Conservation (phyloP, 2,329 filamentous ascomycete genomes). For the Trichoderma semiorbis region DNA sequence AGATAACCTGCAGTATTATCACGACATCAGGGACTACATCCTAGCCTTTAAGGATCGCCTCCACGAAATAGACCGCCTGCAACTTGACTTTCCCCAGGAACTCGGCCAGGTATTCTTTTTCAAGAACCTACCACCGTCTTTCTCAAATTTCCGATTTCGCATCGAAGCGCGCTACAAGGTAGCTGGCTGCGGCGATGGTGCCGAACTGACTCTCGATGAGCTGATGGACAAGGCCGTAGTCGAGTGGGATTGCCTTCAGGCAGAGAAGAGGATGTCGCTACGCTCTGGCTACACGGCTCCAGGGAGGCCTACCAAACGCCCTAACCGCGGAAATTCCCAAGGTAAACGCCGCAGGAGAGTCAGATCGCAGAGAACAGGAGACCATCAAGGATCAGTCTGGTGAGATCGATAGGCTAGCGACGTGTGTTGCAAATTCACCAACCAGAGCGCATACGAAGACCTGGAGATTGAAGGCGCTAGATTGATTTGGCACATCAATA, state of each 20-base stretch:
- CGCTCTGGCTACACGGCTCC: neutral
- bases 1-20: neutral
- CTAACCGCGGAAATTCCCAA: too few relatives aligned
- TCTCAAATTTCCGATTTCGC: neutral
- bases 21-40: neutral
- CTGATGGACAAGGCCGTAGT: neutral
- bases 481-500: neutral
- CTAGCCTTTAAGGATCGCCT: neutral
- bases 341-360: too few relatives aligned
- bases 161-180: neutral
- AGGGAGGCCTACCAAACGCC: too few relatives aligned
- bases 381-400: neutral
- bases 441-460: neutral
- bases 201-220: neutral
- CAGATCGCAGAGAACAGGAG: too few relatives aligned
- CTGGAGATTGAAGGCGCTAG: neutral
- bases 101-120: neutral
- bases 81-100: neutral
- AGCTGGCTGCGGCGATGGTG: neutral
- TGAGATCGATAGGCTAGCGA: neutral
- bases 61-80: neutral
- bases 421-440: neutral
- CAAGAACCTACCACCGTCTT: fast-evolving
- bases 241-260: neutral
- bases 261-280: neutral